A percentile compares a stretch with the other conserved stretches of the same genome.
phyloP scores from a whole-genome alignment of 1,284 basidiomycete genomes.

The Phenoliferia sp. region DNA sequence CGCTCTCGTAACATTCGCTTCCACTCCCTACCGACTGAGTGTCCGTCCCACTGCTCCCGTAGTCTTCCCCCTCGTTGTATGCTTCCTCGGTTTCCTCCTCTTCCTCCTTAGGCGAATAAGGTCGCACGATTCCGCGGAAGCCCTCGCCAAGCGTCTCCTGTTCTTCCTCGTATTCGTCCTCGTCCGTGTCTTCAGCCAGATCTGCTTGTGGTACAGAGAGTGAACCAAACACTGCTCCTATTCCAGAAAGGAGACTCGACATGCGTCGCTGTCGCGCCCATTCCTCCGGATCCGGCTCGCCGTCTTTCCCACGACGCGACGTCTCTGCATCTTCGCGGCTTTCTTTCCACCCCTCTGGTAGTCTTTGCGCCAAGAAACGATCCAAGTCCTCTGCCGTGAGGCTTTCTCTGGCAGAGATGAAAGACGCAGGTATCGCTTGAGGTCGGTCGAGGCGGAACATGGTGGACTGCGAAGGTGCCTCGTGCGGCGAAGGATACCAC shows the following conservation, averaged over 20 bases:
- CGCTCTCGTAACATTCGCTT: conserved; percentile 11
- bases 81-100: not conserved
- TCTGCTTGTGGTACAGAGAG: not conserved
- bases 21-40: not conserved
- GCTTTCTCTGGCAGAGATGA: conserved; percentile 10
- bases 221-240: conserved; percentile 13
- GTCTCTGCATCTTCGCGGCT: not conserved
- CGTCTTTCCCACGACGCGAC: not conserved
- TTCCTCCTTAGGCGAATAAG: conserved; percentile 2
- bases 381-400: conserved; percentile 7
- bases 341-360: not conserved
- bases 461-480: not conserved
- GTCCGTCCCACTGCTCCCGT: not conserved
- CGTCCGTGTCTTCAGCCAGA: not conserved
- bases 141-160: not conserved
- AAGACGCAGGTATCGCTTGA: conserved; percentile 12
- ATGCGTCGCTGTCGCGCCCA: conserved; percentile 22
- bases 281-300: conserved; percentile 16
- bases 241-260: conserved; percentile 20
- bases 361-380: not conserved
- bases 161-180: not conserved
- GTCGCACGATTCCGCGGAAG: not conserved
- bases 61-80: not conserved
- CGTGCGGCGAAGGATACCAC: not conserved
- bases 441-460: conserved; percentile 16